phyloP scores from a whole-genome alignment of 257 asterid species.

The Gardenia jasminoides region DNA sequence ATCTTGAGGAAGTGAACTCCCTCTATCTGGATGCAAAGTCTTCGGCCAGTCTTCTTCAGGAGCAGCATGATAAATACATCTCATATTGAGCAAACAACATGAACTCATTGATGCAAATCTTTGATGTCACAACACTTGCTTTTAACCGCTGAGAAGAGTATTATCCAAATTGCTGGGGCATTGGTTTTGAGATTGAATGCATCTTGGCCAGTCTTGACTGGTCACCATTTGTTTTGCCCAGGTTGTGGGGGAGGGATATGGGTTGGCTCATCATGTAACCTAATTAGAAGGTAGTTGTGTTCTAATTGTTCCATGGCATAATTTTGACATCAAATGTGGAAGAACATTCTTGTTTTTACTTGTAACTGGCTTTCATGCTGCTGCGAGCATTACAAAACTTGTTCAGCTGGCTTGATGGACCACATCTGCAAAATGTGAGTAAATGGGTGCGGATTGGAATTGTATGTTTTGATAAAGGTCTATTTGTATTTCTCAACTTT shows the following conservation, averaged over 20 bases:
- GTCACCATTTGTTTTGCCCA: background rate
- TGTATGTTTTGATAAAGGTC: background rate
- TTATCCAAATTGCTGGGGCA: background rate
- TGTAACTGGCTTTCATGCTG: background rate
- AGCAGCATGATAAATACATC: constrained; percentile 92
- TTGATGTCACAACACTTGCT: background rate
- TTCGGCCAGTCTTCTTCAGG: constrained; percentile 85
- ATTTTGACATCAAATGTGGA: background rate
- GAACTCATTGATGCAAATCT: background rate
- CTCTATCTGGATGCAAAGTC: constrained; percentile 88
- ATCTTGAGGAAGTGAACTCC: constrained; percentile 79
- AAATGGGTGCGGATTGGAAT: background rate
- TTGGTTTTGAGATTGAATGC: background rate
- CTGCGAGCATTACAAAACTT: background rate
- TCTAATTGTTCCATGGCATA: background rate
- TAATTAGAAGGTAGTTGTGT: background rate
- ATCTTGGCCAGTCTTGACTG: background rate
- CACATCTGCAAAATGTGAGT: background rate
- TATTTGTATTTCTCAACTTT: background rate
- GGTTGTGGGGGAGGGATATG: background rate
- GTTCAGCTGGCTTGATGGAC: background rate
- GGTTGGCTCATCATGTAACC: background rate
- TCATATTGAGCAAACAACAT: constrained; percentile 29
- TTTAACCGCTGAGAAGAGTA: background rate
- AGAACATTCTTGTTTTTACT: background rate